Percentiles rank a stretch among this genome's conserved stretches.
These are phyloP conservation scores for Boehmeria nivea DNA, from an alignment of 306 rosid genomes.

Conservation along the genomic window DNA sequence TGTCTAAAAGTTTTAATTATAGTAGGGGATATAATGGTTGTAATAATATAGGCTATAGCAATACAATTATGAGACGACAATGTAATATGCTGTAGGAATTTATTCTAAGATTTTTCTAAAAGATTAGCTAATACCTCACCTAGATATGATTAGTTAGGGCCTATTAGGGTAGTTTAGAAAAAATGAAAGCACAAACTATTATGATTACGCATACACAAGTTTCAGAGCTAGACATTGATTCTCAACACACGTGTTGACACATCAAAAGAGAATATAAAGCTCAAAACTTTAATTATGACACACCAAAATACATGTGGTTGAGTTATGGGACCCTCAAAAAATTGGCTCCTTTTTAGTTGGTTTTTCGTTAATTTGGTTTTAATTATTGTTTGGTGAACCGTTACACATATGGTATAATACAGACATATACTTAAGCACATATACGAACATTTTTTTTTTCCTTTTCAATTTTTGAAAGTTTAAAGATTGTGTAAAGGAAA, in stretches of 20 bases:
- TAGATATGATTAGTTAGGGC: neutral
- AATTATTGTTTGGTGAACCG: neutral
- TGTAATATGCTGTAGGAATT: neutral
- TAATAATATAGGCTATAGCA: neutral
- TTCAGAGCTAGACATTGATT: conserved; percentile 19
- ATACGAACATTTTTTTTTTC: neutral
- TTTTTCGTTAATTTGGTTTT: neutral
- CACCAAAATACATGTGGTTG: conserved; percentile 14
- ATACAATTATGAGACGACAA: neutral
- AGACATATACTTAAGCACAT: neutral
- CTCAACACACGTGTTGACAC: conserved; percentile 32
- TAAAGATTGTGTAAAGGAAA: no score
- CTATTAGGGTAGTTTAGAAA: neutral
- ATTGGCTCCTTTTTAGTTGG: neutral
- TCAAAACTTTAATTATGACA: conserved; percentile 22
- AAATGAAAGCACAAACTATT: neutral
- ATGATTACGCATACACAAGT: conserved; percentile 13
- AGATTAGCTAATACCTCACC: conserved; percentile 2
- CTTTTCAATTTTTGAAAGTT: no score
- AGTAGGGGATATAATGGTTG: no score
- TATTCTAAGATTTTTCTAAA: neutral
- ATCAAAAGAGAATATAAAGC: conserved; percentile 14
- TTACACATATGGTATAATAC: neutral
- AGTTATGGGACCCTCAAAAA: conserved; percentile 18
- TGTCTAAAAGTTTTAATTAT: neutral